Conservation (phyloP, 108 stramenopile species). For the Skeletonema costatum region DNA sequence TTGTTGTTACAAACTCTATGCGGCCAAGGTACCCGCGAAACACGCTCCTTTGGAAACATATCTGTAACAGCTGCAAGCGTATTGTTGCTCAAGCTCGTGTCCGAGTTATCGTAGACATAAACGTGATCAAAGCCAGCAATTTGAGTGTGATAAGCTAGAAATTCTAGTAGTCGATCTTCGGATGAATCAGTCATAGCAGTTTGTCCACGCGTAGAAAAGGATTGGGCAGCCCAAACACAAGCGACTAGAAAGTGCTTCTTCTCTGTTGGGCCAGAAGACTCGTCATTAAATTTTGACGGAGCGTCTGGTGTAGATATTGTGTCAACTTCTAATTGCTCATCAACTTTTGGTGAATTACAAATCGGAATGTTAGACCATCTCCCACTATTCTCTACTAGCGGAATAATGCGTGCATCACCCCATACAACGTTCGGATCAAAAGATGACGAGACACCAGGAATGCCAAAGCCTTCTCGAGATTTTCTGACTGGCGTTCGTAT, state of each 20-base stretch:
- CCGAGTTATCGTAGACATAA: slow-evolving; percentile 83
- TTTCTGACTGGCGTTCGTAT: slow-evolving; percentile 62
- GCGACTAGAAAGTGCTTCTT: slow-evolving; percentile 53
- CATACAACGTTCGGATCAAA: slow-evolving; percentile 40
- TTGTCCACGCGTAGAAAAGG: slow-evolving; percentile 48
- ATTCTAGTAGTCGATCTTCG: slow-evolving; percentile 55
- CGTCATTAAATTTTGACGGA: neutral
- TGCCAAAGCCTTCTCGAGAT: slow-evolving; percentile 30
- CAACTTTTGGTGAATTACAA: slow-evolving; percentile 15
- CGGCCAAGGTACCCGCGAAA: slow-evolving; percentile 74
- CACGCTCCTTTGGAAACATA: slow-evolving; percentile 33
- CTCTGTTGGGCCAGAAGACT: slow-evolving; percentile 11
- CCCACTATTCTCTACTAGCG: slow-evolving; percentile 39
- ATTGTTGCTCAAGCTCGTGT: slow-evolving; percentile 25
- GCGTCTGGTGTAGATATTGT: neutral
- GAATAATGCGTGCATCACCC: slow-evolving; percentile 30
- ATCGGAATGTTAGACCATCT: slow-evolving; percentile 46
- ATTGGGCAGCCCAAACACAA: slow-evolving; percentile 70
- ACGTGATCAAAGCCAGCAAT: slow-evolving; percentile 82
- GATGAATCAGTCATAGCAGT: slow-evolving; percentile 13
- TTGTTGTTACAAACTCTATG: slow-evolving; percentile 81
- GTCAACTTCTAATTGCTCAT: slow-evolving; percentile 10
- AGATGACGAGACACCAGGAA: slow-evolving; percentile 8
- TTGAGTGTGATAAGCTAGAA: slow-evolving; percentile 54
- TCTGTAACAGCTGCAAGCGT: slow-evolving; percentile 34